Base-by-base conservation (phyloP, 495 filamentous ascomycete genomes). In the Penicillium pancosmium region DNA sequence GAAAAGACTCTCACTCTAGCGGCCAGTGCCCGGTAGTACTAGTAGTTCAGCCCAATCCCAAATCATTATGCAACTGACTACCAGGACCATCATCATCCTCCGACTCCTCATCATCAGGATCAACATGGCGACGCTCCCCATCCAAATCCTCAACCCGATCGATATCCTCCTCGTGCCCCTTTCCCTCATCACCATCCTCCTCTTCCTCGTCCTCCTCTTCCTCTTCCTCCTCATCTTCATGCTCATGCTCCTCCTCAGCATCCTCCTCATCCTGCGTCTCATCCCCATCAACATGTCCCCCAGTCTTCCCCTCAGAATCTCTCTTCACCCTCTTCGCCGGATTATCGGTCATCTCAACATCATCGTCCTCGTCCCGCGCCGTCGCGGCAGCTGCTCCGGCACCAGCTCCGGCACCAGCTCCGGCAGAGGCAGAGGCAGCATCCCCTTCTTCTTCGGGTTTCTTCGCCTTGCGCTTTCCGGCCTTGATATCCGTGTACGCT, bases 121-220 rank as follows among this genome's bases (percentile, higher is more conserved):
- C 72, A 62, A 68, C 71, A 60, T 54, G 67, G 33, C 68, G 58
- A 41, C 67, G 50, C 47, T 66, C 61, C 9, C 56, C 60, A 68
- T 85, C 83, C 55, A 84, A 75, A 68, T 83, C 79, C 67, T 90
- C 87, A 35, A 88, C 78, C 15, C 85, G 85, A 65, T 89, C 86
- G 61, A 89, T 82, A 56, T 86, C 82, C 16, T 88, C 82, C 27
- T 79, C 79, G 16, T 68, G 72, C 18, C 66, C 66, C 6, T 63
- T 51, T 19, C 76, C 77, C 15, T 78, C 76, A 7, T 73, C 69
- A 2, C 70, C 71, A 0, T 77, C 66, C 55, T 73, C 69, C 33
- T 76, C 74, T 0, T 78, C 75, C 0, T 70, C 70, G 6, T 79
- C 73, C n/a, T 77, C 77, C 36, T 80, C 79, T 1, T 76, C 73